Conservation (phyloP, 2,329 filamentous ascomycete species). For the Drechslera avenae region DNA sequence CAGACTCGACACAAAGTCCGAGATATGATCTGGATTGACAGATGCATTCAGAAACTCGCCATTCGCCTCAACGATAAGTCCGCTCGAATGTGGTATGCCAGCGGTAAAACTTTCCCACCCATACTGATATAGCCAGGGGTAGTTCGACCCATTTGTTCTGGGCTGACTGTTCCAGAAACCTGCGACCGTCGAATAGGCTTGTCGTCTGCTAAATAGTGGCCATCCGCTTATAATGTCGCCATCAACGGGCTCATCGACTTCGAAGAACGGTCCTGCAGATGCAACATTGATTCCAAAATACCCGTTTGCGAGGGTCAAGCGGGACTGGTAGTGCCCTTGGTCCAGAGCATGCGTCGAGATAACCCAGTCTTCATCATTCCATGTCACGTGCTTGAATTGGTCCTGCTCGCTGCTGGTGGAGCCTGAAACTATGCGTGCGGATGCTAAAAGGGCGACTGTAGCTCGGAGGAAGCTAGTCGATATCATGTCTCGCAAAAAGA, state of each 20-base stretch:
- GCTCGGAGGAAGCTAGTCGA: slow-evolving; percentile 6
- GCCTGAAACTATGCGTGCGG: slow-evolving; percentile 5
- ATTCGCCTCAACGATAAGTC: slow-evolving; percentile 62
- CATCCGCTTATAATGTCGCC: slow-evolving; percentile 67
- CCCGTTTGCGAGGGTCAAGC: slow-evolving; percentile 61
- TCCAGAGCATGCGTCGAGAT: slow-evolving; percentile 60
- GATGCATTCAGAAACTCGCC: slow-evolving; percentile 64
- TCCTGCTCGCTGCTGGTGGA: slow-evolving; percentile 30
- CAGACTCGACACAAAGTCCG: slow-evolving; percentile 64
- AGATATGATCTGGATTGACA: slow-evolving; percentile 63
- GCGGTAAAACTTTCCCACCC: slow-evolving; percentile 73
- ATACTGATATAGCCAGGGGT: slow-evolving; percentile 70
- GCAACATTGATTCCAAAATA: slow-evolving; percentile 69
- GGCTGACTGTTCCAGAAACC: slow-evolving; percentile 69
- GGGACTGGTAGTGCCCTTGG: slow-evolving; percentile 65
- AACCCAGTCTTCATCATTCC: slow-evolving; percentile 64
- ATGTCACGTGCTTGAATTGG: slow-evolving; percentile 54
- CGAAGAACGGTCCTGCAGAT: slow-evolving; percentile 66
- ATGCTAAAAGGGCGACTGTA: slow-evolving; percentile 18
- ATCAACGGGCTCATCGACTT: slow-evolving; percentile 57
- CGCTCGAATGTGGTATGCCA: slow-evolving; percentile 72
- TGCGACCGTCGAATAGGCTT: slow-evolving; percentile 70
- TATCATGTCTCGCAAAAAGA: slow-evolving; percentile 9
- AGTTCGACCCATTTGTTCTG: slow-evolving; percentile 65
- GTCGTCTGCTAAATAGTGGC: slow-evolving; percentile 67